Evolutionary conservation across 768 basidiomycete species (phyloP).

Genomic region (Panaeolus cyanescens): DNA sequence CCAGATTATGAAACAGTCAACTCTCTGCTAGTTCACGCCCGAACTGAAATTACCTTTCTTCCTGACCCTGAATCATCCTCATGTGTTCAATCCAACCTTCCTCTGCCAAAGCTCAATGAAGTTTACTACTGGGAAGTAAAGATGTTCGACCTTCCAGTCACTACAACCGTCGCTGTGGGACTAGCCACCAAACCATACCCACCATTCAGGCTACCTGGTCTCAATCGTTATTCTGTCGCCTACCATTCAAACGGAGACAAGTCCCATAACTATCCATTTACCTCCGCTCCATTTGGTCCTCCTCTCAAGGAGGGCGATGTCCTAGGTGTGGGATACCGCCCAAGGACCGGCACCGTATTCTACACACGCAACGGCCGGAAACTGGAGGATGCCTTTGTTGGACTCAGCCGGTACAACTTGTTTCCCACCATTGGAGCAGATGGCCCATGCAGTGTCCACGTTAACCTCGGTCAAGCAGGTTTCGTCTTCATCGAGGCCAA

Average conservation of each 20-base stretch:
- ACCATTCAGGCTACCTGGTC: constrained; percentile 87
- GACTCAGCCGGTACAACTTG: constrained; percentile 87
- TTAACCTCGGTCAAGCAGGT: constrained; percentile 96
- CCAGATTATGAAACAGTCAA: constrained; percentile 96
- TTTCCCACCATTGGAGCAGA: constrained; percentile 98
- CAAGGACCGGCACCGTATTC: constrained; percentile 97
- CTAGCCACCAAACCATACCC: constrained; percentile 98
- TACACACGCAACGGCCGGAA: constrained; percentile 98
- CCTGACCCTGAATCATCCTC: constrained; percentile 94
- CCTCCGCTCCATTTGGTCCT: constrained; percentile 80
- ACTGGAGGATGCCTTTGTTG: constrained; percentile 94
- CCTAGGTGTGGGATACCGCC: constrained; percentile 93
- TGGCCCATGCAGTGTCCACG: constrained; percentile 94
- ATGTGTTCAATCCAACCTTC: constrained; percentile 94
- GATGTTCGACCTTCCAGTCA: constrained; percentile 93
- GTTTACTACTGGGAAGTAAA: constrained; percentile 99
- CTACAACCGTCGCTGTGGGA: constrained; percentile 89
- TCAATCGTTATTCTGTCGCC: constrained; percentile 84
- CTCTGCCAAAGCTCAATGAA: constrained; percentile 96
- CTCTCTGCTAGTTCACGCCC: constrained; percentile 89
- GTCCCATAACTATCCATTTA: constrained; percentile 96
- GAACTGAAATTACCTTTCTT: constrained; percentile 98
- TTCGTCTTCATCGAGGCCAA: constrained; percentile 99
- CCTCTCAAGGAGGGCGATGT: constrained; percentile 92
- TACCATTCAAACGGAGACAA: constrained; percentile 98